Base-by-base conservation (phyloP, 1,284 basidiomycete genomes). In the Leccinum insolens region DNA sequence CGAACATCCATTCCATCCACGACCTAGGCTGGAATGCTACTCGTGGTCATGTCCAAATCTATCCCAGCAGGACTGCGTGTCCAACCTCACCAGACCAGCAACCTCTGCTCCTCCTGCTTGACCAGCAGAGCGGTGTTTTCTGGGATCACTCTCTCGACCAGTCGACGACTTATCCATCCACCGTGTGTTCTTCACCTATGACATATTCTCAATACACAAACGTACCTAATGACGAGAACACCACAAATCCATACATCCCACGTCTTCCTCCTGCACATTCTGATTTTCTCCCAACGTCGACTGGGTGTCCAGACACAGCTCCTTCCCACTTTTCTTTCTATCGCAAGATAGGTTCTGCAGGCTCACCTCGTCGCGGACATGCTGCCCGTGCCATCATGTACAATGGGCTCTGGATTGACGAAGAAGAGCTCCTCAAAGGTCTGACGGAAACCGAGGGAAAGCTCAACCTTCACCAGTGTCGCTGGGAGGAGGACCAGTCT, bases 401-500 rank as follows among this genome's bases (percentile, higher is more conserved):
- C 6, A 11, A 49, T 2, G 67, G 64, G 1, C 6, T 70, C 4
- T 68, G 66, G 65, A 49, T 72, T 1, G 73, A 73, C 3, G 67
- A 72, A 68, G 66, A 55, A 22, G 73, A 74, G 14, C 66, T 74
- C 44, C 37, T 63, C 17, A 52, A 52, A 20, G 65, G 44, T 7
- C n/a, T 72, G 9, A 61, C 11, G 17, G 41, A 67, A 57, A 41
- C 55, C 3, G 28, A 57, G 20, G 70, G 64, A 6, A 65, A 46
- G 37, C 17, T 73, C 11, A 58, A 2, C 5, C 28, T 75, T 3
- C 65, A 66, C 7, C 62, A 34, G 22, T 73, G 72, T 9, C 41
- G 7, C 39, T 74, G 62, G 72, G 65, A 72, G 7, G 61, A 72
- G n/a, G 22, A 70, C 52, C 49, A 4, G 2, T 65, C 63, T 0